Base-by-base conservation (phyloP, 768 basidiomycete species). In the Mycena venus region DNA sequence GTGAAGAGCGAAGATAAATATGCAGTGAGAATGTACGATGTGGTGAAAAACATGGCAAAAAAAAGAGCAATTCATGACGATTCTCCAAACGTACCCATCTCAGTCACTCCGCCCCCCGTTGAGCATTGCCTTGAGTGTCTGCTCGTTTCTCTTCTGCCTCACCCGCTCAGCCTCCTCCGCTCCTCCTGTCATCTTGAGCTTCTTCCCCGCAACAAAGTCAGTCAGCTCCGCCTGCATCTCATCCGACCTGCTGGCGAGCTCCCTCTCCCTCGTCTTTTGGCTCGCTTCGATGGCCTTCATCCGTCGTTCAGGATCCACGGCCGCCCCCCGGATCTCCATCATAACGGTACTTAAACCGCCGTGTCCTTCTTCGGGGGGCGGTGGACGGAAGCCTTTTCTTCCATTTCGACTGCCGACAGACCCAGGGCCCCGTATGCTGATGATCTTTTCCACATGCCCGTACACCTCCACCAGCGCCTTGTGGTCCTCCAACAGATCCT, bases 101-200 rank as follows among this genome's bases (percentile, higher is more conserved):
- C 72, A 34, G 49, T 63, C 65, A 73, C 64, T 42, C 67, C 62
- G n/a, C 65, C 58, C 79, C 78, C 84, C 86, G 38, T 81, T 88
- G 80, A 97, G 97, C 95, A 99, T 98, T 34, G 95, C 94, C 86
- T 94, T 96, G 76, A 99, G 84, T 25, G 95, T 92, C 85, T 91
- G 83, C 65, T 97, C 96, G 80, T 95, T 96, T 83, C 92, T 88
- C 81, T 91, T 91, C 87, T 96, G 94, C 78, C 97, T 87, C 77
- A 97, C 89, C 69, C 98, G 88, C 85, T 99, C 98, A 27, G 86
- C 90, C 85, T 98, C 96, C 82, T 97, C 96, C 27, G 96, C 94
- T 17, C 96, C 97, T 31, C 97, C 98, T 21, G 97, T 99, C 95
- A 96, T 94, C 88, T 92, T 95, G 82, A 99, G 84, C 85, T 94